phyloP scores from a whole-genome alignment of 345 rosid genomes.

The Crucihimalaya himalaica region DNA sequence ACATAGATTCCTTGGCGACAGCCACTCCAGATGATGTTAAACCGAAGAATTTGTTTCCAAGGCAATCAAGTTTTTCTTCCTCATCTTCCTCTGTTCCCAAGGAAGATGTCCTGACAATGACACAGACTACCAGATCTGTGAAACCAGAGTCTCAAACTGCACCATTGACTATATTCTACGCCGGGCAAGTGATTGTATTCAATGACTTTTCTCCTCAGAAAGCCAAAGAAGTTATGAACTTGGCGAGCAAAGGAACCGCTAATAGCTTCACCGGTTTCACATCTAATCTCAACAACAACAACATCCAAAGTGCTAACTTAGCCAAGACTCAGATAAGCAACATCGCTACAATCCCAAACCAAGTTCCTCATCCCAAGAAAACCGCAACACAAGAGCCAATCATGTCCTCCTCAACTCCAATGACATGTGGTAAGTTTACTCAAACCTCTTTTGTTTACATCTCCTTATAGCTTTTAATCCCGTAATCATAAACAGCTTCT shows the following conservation, averaged over 20 bases:
- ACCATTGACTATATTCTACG: slow-evolving; percentile 84
- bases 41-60: slow-evolving; percentile 68
- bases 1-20: slow-evolving; percentile 16
- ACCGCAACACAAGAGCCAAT: slow-evolving; percentile 43
- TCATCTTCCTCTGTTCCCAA: slow-evolving; percentile 39
- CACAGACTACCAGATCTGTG: slow-evolving; percentile 40
- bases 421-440: slow-evolving; percentile 55
- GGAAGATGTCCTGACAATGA: slow-evolving; percentile 44
- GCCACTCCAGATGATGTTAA: slow-evolving; percentile 36
- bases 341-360: slow-evolving; percentile 32
- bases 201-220: slow-evolving; percentile 74
- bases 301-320: slow-evolving; percentile 13
- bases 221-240: slow-evolving; percentile 72
- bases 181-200: slow-evolving; percentile 74
- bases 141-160: slow-evolving; percentile 49
- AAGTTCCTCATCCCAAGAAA: slow-evolving; percentile 41
- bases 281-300: slow-evolving; percentile 25
- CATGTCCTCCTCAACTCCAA: slow-evolving; percentile 44
- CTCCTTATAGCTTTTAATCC: neutral
- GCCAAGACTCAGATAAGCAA: slow-evolving; percentile 34
- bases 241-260: slow-evolving; percentile 58
- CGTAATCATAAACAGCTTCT: neutral
- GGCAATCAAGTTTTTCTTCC: slow-evolving; percentile 49
- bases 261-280: slow-evolving; percentile 40
- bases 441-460: neutral